Base-by-base conservation (phyloP, 306 rosid species). In the Purshia tridentata region DNA sequence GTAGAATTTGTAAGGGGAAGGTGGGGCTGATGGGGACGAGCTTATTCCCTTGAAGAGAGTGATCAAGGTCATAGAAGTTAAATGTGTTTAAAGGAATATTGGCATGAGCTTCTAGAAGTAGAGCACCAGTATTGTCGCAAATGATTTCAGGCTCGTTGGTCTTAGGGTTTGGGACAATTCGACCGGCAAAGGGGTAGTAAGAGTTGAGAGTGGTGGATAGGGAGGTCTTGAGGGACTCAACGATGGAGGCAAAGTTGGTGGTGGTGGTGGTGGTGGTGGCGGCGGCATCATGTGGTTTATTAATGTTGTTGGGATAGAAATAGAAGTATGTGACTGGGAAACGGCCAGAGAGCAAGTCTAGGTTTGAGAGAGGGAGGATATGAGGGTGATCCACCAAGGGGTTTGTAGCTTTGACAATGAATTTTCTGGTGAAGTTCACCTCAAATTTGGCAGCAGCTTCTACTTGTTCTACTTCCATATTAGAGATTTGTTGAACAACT, bases 271-370 rank as follows among this genome's bases (percentile, higher is more conserved):
- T 63, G 45, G 65, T 40, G 46, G 54, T 41, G 66, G 39, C 12
- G 54, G 18, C 4, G 4, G 29, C 29, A 37, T 4, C 46, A 37
- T 56, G 67, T 57, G 89, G 82, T 46, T 62, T 29, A 29, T 29
- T 29, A 29, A 29, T 29, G 2, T 29, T 85, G 13, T 54, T 85
- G 35, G 41, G 41, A 77, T 85, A 93, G 86, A 93, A 91, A 76
- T 93, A 91, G 54, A 93, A 77, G 78, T 93, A 93, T 6, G 96
- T 85, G 37, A 93, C 83, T 2, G 97, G 98, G 79, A 89, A 93
- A 57, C 96, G 97, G 56, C 97, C 97, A 5, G 92, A 93, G 79
- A 91, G 98, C 8, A 91, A 81, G 75, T 91, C 97, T 74, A 93
- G 92, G 72, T 91, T 92, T 56, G 98, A 88, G 49, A 92, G 96